A percentile compares a stretch with the other conserved stretches of the same genome.
These are phyloP conservation scores for Coffea eugenioides DNA, from an alignment of 257 asterid species.

Conservation along the genomic window DNA sequence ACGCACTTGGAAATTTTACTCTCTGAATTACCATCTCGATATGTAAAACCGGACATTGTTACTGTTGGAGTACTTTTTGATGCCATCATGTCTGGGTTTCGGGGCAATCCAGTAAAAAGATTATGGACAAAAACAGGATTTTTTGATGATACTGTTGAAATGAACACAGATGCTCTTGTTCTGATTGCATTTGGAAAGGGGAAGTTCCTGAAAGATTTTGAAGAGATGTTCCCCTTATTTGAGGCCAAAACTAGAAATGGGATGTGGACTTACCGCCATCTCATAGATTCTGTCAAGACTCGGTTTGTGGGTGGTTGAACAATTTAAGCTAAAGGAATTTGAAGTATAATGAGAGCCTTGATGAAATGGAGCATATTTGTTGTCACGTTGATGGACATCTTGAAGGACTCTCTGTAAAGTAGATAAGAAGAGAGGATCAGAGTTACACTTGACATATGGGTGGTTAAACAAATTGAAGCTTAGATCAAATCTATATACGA, in stretches of 20 bases:
- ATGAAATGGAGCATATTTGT: background rate
- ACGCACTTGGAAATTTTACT: constrained; percentile 24
- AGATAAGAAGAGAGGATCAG: no score
- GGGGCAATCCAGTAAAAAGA: constrained; percentile 23
- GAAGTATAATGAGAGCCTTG: background rate
- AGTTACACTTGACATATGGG: no score
- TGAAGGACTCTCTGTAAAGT: background rate
- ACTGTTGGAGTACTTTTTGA: constrained; percentile 32
- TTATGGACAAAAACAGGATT: constrained; percentile 28
- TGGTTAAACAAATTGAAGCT: background rate
- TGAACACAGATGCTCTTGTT: constrained; percentile 32
- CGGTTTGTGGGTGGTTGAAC: background rate
- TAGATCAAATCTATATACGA: background rate
- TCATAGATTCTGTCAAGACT: constrained; percentile 19
- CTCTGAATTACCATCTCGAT: constrained; percentile 29
- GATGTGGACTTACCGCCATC: constrained; percentile 24
- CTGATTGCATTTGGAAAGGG: constrained; percentile 37
- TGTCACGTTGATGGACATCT: background rate
- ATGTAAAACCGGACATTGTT: constrained; percentile 31
- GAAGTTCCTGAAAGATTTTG: constrained; percentile 20
- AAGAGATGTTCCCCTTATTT: constrained; percentile 20
- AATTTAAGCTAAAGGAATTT: background rate
- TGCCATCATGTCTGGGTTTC: constrained; percentile 27
- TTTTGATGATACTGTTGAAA: constrained; percentile 19
- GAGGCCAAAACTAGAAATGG: background rate